phyloP scores from a whole-genome alignment of 345 rosid genomes.

The Fremontodendron californicum region DNA sequence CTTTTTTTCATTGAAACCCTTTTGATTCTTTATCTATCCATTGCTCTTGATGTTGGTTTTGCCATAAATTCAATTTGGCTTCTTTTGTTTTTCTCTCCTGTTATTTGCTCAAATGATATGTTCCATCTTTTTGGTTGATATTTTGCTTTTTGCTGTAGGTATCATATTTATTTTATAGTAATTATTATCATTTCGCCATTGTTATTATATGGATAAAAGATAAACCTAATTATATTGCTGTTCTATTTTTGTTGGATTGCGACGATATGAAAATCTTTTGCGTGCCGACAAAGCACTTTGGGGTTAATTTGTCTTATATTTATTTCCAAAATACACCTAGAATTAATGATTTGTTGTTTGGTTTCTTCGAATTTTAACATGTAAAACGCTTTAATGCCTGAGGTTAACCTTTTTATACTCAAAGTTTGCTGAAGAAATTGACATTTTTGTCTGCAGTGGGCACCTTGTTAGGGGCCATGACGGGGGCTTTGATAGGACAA shows the following conservation, averaged over 20 bases:
- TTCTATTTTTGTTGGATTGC: constrained; percentile 5
- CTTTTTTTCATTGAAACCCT: neutral
- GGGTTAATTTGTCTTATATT: neutral
- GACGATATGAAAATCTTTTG: constrained; percentile 1
- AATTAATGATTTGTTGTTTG: constrained; percentile 8
- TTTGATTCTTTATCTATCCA: constrained; percentile 20
- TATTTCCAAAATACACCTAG: neutral
- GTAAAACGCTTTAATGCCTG: neutral
- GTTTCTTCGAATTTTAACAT: constrained; percentile 5
- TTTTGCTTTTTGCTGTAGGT: neutral
- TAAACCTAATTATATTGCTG: neutral
- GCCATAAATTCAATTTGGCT: neutral
- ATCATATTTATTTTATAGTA: neutral
- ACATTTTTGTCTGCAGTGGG: constrained; percentile 60
- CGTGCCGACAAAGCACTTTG: neutral
- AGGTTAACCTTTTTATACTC: neutral
- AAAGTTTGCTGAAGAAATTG: constrained; percentile 5
- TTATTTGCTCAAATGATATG: neutral
- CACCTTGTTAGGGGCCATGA: constrained; percentile 92
- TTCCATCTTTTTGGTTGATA: too few species aligned
- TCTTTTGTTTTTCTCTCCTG: neutral
- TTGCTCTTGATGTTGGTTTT: constrained; percentile 8
- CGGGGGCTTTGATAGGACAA: constrained; percentile 99
- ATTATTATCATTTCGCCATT: neutral
- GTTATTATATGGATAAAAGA: neutral